Base-by-base conservation (phyloP, 2,329 filamentous ascomycete genomes). In the Conoideocrella luteorostrata region DNA sequence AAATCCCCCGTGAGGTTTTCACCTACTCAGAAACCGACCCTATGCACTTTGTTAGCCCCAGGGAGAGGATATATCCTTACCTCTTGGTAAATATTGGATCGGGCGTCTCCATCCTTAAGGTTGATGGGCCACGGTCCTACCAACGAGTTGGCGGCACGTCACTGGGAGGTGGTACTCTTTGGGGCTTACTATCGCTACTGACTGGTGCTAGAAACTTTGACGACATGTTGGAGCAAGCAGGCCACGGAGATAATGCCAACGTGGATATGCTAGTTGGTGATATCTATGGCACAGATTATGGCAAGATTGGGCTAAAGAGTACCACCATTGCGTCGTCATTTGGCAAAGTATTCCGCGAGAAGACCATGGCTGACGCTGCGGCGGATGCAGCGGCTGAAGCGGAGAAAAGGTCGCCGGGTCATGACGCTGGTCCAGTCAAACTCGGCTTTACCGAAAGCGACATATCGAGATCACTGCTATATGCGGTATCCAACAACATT, bases 251-350 rank as follows among this genome's bases (percentile, higher is more conserved):
- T 67, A 98, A 98, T 58, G 77, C 84, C 29, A 84, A 86, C 22
- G 93, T 98, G 9, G 93, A 98, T 61, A 90, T 98, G 83, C 74
- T 98, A 15, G 93, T 98, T 0, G 93, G 93, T 17, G 93, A 98
- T 63, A 98, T 98, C 41, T 98, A 98, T 65, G 93, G 93, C 46
- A 86, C 86, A 50, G 91, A 94, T 54, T 98, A 98, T 59, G 84
- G 82, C 62, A 96, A 96, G 67, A 97, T 98, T 47, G 93, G 93
- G 0, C 74, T 98, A 38, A 97, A 96, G 70, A 91, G 86, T 65
- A 94, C 84, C 4, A 91, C 93, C 9, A 98, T 98, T 56, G 93
- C 93, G 4, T 94, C 86, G 55, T 95, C 88, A 1, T 97, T 98
- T 60, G 93, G 93, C 45, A 97, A 97, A 61, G 91, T 98, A 9